Evolutionary conservation across 305 asterid species (phyloP).

Genomic region (Lippia alba): DNA sequence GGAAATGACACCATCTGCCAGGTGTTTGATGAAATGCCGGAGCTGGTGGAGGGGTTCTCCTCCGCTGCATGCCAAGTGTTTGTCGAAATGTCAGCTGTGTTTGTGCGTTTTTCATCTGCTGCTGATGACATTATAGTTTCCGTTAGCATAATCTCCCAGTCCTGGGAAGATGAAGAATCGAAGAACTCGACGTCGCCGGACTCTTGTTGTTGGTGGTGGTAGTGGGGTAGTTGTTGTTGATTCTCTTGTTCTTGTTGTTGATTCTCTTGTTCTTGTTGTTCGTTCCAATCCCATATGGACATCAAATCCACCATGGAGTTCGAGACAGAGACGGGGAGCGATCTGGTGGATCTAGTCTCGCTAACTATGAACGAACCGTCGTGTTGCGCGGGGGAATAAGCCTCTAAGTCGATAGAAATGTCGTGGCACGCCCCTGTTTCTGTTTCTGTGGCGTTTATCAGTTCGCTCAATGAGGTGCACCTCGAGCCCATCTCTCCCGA

Average conservation of each 20-base stretch:
- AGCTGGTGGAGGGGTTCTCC: slow-evolving; percentile 7
- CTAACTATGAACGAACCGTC: slow-evolving; percentile 47
- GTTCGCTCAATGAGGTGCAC: slow-evolving; percentile 61
- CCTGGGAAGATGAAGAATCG: slow-evolving; percentile 32
- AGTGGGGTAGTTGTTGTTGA: slow-evolving; percentile 1
- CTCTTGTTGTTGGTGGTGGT: slow-evolving; percentile 2
- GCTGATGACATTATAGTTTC: slow-evolving; percentile 37
- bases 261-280: slow-evolving; percentile 28
- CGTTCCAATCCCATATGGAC: slow-evolving; percentile 59
- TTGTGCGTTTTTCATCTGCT: background rate
- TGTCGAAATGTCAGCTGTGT: background rate
- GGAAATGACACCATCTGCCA: slow-evolving; percentile 48
- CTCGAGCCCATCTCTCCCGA: slow-evolving; percentile 41
- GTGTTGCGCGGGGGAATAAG: slow-evolving; percentile 42
- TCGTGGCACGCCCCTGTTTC: slow-evolving; percentile 48
- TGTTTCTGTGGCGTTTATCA: slow-evolving; percentile 69
- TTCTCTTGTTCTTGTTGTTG: slow-evolving; percentile 4
- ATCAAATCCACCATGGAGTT: slow-evolving; percentile 65
- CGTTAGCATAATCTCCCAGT: slow-evolving; percentile 56
- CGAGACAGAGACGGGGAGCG: slow-evolving; percentile 53
- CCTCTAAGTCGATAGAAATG: slow-evolving; percentile 72
- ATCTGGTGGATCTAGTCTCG: slow-evolving; percentile 54
- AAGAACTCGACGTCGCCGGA: background rate
- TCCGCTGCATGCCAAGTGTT: background rate
- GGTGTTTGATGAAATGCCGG: slow-evolving; percentile 14